A percentile compares a stretch with the other conserved stretches of the same genome.
phyloP scores from a whole-genome alignment of 2,329 filamentous ascomycete genomes.

The Cyphellophora attinorum region DNA sequence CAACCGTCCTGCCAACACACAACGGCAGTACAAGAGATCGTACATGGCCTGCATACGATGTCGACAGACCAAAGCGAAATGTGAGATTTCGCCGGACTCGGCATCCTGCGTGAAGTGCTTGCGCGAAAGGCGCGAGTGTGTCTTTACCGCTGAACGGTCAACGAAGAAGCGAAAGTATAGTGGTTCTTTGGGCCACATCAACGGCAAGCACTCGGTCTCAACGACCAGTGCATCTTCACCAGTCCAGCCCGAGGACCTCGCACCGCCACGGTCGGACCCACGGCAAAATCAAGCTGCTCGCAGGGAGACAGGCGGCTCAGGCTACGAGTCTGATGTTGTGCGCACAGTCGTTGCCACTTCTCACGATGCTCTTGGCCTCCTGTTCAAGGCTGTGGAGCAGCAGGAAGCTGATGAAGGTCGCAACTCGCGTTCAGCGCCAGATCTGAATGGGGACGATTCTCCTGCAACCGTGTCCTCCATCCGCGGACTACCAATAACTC shows the following conservation, averaged over 20 bases:
- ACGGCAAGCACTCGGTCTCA: background rate
- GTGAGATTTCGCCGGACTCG: background rate
- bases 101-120: background rate
- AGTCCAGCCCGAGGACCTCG: background rate
- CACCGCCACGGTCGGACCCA: background rate
- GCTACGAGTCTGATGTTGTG: background rate
- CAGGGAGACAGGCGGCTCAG: background rate
- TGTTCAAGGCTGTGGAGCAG: slow-evolving; percentile 1
- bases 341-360: background rate
- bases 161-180: background rate
- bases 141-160: background rate
- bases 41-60: slow-evolving; percentile 1
- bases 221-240: background rate
- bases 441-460: background rate
- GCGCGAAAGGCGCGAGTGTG: background rate
- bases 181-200: background rate
- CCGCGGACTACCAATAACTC: background rate
- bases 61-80: background rate
- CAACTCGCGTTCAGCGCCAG: background rate
- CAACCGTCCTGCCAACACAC: background rate
- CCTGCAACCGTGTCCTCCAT: background rate
- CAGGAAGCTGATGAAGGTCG: background rate
- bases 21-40: background rate
- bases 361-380: background rate
- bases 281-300: background rate